These are phyloP conservation scores for Boletus barrowsii DNA, from an alignment of 768 basidiomycete species.

Conservation along the genomic window DNA sequence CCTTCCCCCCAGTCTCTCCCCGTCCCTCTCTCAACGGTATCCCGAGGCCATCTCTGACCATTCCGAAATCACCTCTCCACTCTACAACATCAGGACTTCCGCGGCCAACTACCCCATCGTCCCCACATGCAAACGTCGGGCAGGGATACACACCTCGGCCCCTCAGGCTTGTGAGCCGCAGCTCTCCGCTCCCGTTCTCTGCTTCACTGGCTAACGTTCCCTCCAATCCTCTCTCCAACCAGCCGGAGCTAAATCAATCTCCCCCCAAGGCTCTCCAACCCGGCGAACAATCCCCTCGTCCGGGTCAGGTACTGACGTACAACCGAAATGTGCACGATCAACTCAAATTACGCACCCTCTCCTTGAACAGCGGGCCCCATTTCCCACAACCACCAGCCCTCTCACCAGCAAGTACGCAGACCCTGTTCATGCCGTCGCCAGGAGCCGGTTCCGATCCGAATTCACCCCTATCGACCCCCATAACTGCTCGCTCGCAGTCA, in stretches of 20 bases:
- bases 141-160: conserved; percentile 25
- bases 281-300: conserved; percentile 21
- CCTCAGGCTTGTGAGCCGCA: conserved; percentile 24
- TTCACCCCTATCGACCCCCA: conserved; percentile 11
- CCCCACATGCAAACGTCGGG: not conserved
- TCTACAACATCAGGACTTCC: conserved; percentile 18
- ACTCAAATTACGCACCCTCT: conserved; percentile 23
- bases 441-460: conserved; percentile 1
- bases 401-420: conserved; percentile 25
- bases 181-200: conserved; percentile 10
- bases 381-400: conserved; percentile 2
- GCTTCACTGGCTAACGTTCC: not conserved
- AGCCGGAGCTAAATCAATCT: conserved; percentile 10
- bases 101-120: conserved; percentile 19
- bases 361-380: conserved; percentile 9
- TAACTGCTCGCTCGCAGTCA: conserved; percentile 18
- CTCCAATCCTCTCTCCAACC: not conserved
- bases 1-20: conserved; percentile 6
- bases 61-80: conserved; percentile 25
- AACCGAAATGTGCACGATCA: conserved; percentile 36
- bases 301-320: conserved; percentile 28
- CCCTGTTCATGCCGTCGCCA: conserved; percentile 13
- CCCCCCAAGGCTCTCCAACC: conserved; percentile 16
- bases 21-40: conserved; percentile 19
- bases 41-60: conserved; percentile 25